Conservation (phyloP, 768 basidiomycete genomes). For the Tremella mesenterica region DNA sequence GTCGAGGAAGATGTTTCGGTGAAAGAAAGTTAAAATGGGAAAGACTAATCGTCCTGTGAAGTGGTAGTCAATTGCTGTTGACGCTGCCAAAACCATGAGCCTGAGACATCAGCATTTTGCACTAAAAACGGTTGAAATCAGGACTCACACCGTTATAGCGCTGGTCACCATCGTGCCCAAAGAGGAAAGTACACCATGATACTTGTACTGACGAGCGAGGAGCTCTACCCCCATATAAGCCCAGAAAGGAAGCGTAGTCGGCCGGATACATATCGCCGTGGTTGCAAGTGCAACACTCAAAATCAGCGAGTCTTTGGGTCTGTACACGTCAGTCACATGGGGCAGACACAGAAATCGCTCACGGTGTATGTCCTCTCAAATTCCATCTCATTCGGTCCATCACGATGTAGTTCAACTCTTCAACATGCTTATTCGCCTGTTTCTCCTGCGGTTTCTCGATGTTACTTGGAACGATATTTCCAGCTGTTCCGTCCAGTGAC, state of each 20-base stretch:
- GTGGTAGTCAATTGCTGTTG: conserved; percentile 53
- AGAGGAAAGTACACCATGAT: neutral
- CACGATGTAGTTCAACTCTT: conserved; percentile 18
- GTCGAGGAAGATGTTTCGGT: conserved; percentile 64
- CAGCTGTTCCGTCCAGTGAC: no score
- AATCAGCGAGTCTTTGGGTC: conserved; percentile 13
- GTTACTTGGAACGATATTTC: no score
- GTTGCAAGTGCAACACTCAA: conserved; percentile 56
- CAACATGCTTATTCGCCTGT: no score
- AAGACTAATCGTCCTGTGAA: conserved; percentile 52
- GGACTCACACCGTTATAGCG: neutral
- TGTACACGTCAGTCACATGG: neutral
- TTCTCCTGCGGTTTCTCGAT: neutral
- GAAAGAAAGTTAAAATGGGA: conserved; percentile 73
- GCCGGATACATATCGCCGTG: conserved; percentile 69
- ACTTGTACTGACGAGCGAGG: conserved; percentile 27
- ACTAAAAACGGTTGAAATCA: neutral
- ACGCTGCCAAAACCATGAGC: conserved; percentile 18
- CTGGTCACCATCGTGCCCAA: neutral
- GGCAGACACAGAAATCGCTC: neutral
- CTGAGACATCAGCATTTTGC: conserved; percentile 9
- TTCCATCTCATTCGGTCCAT: conserved; percentile 19
- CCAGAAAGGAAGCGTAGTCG: conserved; percentile 86
- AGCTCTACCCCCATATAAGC: conserved; percentile 57
- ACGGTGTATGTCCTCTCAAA: neutral